Conservation (phyloP, 345 rosid genomes). For the Acer saccharum region DNA sequence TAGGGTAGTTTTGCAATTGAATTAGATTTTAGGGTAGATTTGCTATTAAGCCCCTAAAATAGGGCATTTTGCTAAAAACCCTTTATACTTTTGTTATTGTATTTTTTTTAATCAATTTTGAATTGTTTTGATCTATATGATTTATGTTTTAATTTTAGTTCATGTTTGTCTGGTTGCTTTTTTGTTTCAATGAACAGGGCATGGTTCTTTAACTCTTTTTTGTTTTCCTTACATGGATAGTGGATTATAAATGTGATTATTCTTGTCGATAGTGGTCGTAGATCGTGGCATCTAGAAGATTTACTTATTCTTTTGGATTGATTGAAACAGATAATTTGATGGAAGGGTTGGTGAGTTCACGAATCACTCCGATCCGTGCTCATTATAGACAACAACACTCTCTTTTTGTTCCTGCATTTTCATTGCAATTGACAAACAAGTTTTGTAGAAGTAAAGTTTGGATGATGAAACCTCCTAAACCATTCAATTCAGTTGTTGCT, state of each 20-base stretch:
- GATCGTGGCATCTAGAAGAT: not conserved
- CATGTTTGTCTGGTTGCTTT: not conserved
- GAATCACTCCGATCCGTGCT: constrained; percentile 37
- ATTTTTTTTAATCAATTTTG: not conserved
- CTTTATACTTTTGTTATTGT: not conserved
- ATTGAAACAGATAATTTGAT: constrained; percentile 42
- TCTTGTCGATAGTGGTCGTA: not conserved
- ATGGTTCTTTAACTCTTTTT: not conserved
- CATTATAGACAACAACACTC: constrained; percentile 31
- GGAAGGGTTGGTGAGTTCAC: constrained; percentile 59
- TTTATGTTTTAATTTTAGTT: not conserved
- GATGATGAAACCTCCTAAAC: constrained; percentile 38
- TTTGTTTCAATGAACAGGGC: not conserved
- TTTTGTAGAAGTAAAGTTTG: constrained; percentile 28
- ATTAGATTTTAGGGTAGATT: no score
- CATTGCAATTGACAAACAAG: constrained; percentile 31
- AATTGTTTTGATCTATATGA: not conserved
- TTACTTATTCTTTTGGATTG: not conserved
- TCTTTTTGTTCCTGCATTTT: constrained; percentile 29
- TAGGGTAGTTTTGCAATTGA: no score
- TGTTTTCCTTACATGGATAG: no score
- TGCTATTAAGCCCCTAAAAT: no score
- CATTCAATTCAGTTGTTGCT: constrained; percentile 47
- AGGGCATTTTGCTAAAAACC: no score
- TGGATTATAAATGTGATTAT: not conserved